phyloP scores from a whole-genome alignment of 495 filamentous ascomycete species.

The Platismatia glauca region DNA sequence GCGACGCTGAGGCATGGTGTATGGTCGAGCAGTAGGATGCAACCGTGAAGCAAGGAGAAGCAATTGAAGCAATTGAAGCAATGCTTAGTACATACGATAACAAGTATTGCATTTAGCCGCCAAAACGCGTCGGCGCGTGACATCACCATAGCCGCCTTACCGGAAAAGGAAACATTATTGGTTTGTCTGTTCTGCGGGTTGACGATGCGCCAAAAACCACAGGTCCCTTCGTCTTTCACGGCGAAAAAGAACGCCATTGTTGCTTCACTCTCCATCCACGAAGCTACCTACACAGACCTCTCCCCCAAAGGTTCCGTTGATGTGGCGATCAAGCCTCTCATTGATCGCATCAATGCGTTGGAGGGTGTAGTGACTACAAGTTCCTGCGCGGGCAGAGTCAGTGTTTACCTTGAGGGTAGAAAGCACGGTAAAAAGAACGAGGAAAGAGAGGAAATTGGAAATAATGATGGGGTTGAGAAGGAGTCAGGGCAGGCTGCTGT shows the following conservation, averaged over 20 bases:
- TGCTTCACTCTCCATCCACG: slow-evolving; percentile 50
- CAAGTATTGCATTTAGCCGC: background rate
- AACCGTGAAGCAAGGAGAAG: background rate
- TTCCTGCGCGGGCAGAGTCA: slow-evolving; percentile 77
- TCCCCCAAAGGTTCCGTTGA: slow-evolving; percentile 86
- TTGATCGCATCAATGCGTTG: slow-evolving; percentile 63
- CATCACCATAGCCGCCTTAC: slow-evolving; percentile 1
- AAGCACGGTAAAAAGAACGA: slow-evolving; percentile 32
- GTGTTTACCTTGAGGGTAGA: slow-evolving; percentile 74
- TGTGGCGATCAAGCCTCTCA: slow-evolving; percentile 60
- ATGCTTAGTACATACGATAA: background rate
- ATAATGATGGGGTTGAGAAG: slow-evolving; percentile 10
- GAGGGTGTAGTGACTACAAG: slow-evolving; percentile 79
- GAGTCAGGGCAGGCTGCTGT: slow-evolving; percentile 35
- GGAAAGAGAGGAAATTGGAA: slow-evolving; percentile 1
- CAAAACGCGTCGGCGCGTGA: slow-evolving; percentile 16
- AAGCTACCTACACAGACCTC: slow-evolving; percentile 59
- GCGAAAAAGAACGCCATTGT: slow-evolving; percentile 59
- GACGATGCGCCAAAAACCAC: background rate
- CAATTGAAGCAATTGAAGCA: background rate
- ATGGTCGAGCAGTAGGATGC: background rate
- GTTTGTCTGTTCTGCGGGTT: background rate
- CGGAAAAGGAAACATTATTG: slow-evolving; percentile 11
- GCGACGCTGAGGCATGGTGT: slow-evolving; percentile 18
- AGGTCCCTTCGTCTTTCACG: slow-evolving; percentile 39